Percentiles rank a stretch among this genome's conserved stretches.
phyloP scores from a whole-genome alignment of 2,329 filamentous ascomycete species.

The Myrmaecium sp. region DNA sequence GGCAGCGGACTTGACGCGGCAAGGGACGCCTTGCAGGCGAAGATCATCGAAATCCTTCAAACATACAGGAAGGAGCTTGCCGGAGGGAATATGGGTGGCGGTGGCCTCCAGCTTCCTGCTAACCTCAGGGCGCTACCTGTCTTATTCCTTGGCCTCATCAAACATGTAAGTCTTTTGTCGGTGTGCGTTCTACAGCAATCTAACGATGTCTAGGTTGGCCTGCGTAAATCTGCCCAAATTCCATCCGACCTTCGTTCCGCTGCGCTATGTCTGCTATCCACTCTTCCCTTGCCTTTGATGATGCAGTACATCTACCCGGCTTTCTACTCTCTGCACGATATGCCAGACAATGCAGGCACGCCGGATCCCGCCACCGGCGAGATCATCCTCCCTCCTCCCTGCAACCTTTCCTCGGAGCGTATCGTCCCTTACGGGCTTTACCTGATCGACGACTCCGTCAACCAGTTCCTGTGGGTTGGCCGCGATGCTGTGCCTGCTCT shows the following conservation, averaged over 20 bases:
- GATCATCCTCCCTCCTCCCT: slow-evolving; percentile 66
- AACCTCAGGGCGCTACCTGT: slow-evolving; percentile 80
- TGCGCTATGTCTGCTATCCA: slow-evolving; percentile 85
- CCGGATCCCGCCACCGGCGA: slow-evolving; percentile 76
- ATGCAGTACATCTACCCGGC: slow-evolving; percentile 66
- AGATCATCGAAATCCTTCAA: slow-evolving; percentile 79
- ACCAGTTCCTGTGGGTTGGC: slow-evolving; percentile 93
- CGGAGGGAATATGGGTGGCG: slow-evolving; percentile 83
- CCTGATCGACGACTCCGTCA: slow-evolving; percentile 91
- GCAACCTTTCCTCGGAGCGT: slow-evolving; percentile 77
- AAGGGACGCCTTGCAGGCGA: slow-evolving; percentile 75
- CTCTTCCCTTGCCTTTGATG: slow-evolving; percentile 71
- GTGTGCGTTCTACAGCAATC: background rate
- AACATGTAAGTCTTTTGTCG: slow-evolving; percentile 49
- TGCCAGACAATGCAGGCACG: slow-evolving; percentile 83
- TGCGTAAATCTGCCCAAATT: slow-evolving; percentile 84
- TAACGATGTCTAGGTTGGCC: slow-evolving; percentile 38
- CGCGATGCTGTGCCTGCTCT: slow-evolving; percentile 84
- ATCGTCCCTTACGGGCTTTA: slow-evolving; percentile 85
- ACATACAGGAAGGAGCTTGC: slow-evolving; percentile 96
- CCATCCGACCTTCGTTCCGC: slow-evolving; percentile 87
- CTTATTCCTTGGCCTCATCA: slow-evolving; percentile 85
- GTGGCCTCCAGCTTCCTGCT: slow-evolving; percentile 70
- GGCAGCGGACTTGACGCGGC: slow-evolving; percentile 79
- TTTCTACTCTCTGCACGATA: slow-evolving; percentile 72